Evolutionary conservation across 192 early-diverging fungal species (phyloP).

Genomic region (Funneliformis mosseae): DNA sequence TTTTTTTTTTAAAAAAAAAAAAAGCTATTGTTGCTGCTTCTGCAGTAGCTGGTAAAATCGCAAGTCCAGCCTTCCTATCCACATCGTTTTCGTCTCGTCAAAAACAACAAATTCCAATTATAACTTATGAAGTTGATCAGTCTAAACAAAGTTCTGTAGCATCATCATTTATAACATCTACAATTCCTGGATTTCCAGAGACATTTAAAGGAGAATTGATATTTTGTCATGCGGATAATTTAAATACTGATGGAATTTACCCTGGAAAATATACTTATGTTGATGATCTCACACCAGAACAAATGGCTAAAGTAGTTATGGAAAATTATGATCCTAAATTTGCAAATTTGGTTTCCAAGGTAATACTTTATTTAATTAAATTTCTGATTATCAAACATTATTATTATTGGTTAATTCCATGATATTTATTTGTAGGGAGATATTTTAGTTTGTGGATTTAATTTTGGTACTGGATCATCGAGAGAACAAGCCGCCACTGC

Average conservation of each 20-base stretch:
- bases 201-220: slow-evolving; percentile 81
- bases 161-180: slow-evolving; percentile 31
- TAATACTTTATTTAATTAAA: slow-evolving; percentile 29
- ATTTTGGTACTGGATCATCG: slow-evolving; percentile 97
- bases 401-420: background rate
- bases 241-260: slow-evolving; percentile 99
- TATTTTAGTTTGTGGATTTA: slow-evolving; percentile 89
- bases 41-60: slow-evolving; percentile 85
- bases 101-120: slow-evolving; percentile 31
- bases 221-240: slow-evolving; percentile 90
- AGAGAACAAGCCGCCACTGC: slow-evolving; percentile 98
- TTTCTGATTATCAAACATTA: background rate
- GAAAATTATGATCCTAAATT: slow-evolving; percentile 97
- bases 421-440: slow-evolving; percentile 56
- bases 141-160: slow-evolving; percentile 31
- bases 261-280: slow-evolving; percentile 98
- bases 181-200: slow-evolving; percentile 76
- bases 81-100: slow-evolving; percentile 18
- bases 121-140: slow-evolving; percentile 26
- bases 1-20: background rate
- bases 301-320: slow-evolving; percentile 96
- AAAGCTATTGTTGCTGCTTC: slow-evolving; percentile 92
- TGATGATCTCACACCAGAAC: slow-evolving; percentile 87
- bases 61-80: slow-evolving; percentile 31
- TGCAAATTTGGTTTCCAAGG: slow-evolving; percentile 60